These are phyloP conservation scores for Dioscorea dumetorum DNA, from an alignment of 106 monocot genomes.

Conservation along the genomic window DNA sequence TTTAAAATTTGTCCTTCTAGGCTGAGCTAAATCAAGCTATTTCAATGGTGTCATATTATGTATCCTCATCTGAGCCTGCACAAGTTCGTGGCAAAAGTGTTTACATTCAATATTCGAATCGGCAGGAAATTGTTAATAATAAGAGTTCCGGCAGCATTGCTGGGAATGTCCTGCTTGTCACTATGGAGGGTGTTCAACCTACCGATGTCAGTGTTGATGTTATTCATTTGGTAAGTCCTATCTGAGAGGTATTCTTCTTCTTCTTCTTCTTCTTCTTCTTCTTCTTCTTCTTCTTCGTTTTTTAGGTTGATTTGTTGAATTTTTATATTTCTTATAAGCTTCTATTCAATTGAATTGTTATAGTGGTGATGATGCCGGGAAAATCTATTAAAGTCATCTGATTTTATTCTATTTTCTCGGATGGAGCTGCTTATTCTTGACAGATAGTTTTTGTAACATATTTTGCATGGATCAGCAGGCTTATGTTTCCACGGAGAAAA, in stretches of 20 bases:
- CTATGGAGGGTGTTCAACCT: constrained; percentile 77
- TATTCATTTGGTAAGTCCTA: constrained; percentile 61
- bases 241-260: neutral
- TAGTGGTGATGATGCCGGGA: neutral
- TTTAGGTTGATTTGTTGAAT: neutral
- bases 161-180: constrained; percentile 73
- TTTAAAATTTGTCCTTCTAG: constrained; percentile 17
- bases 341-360: neutral
- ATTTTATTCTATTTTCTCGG: neutral
- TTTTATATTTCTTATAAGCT: neutral
- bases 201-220: constrained; percentile 81
- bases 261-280: too few species aligned
- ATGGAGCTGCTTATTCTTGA: constrained; percentile 7
- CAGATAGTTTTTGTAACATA: constrained; percentile 17
- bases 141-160: constrained; percentile 57
- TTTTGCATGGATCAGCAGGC: constrained; percentile 34
- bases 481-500: constrained; percentile 23
- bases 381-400: neutral
- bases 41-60: constrained; percentile 74
- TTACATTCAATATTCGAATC: constrained; percentile 80
- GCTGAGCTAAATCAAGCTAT: constrained; percentile 72
- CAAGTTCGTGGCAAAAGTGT: constrained; percentile 82
- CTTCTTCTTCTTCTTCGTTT: too few species aligned
- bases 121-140: constrained; percentile 81
- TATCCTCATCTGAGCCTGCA: constrained; percentile 76